Percentiles rank a stretch among this genome's conserved stretches.
These are phyloP conservation scores for Simmondsia chinensis DNA, from an alignment of 148 eudicot species.

Conservation along the genomic window DNA sequence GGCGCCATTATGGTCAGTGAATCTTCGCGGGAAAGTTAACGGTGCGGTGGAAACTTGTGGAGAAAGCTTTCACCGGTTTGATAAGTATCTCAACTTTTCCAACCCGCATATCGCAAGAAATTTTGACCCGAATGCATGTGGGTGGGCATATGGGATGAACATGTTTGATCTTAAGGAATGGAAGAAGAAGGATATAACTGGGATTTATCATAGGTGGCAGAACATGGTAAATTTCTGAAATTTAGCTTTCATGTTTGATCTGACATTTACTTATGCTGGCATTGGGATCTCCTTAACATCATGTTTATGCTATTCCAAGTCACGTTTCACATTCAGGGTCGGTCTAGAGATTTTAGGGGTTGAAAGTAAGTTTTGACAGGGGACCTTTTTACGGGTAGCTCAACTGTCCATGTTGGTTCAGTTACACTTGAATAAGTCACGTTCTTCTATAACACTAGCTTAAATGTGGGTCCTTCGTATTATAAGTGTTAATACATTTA, in stretches of 20 bases:
- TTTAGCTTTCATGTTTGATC: background rate
- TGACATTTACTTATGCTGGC: background rate
- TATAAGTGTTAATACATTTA: too few relatives aligned
- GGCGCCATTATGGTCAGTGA: slow-evolving; percentile 64
- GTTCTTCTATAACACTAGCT: too few relatives aligned
- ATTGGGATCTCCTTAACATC: too few relatives aligned
- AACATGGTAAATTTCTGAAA: slow-evolving; percentile 50
- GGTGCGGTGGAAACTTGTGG: slow-evolving; percentile 96
- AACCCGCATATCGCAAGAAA: slow-evolving; percentile 68
- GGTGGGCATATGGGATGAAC: slow-evolving; percentile 98
- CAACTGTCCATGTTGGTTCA: too few relatives aligned
- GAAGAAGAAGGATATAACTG: slow-evolving; percentile 73
- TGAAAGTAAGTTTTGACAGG: too few relatives aligned
- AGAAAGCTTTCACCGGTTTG: slow-evolving; percentile 82
- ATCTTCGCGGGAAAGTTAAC: slow-evolving; percentile 79
- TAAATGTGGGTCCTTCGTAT: too few relatives aligned
- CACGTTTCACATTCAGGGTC: too few relatives aligned
- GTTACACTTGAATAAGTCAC: too few relatives aligned
- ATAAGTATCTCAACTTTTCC: slow-evolving; percentile 80
- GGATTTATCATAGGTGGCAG: slow-evolving; percentile 90
- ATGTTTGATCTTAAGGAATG: slow-evolving; percentile 82
- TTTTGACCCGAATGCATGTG: slow-evolving; percentile 85
- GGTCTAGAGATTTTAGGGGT: too few relatives aligned
- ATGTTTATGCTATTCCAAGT: too few relatives aligned
- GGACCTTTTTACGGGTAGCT: too few relatives aligned